Conservation (phyloP, 1,284 basidiomycete genomes). For the Heterobasidion irregulare region DNA sequence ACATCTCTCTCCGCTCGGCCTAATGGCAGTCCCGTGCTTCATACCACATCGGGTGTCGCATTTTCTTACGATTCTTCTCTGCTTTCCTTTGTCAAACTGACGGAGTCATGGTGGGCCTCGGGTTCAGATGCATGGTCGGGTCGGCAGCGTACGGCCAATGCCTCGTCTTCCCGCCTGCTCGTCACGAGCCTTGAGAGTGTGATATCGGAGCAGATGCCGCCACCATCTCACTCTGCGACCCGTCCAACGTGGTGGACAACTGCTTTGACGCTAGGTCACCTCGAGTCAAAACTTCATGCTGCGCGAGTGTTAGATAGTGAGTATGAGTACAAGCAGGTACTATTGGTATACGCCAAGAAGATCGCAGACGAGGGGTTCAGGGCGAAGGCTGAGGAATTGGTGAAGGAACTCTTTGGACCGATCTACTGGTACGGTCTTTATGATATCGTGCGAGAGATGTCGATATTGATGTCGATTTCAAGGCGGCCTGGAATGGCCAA, state of each 20-base stretch:
- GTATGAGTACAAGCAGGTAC: conserved; percentile 71
- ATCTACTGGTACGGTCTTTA: conserved; percentile 55
- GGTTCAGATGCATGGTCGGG: conserved; percentile 78
- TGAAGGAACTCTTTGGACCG: conserved; percentile 83
- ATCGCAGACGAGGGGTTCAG: conserved; percentile 82
- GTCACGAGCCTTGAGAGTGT: conserved; percentile 48
- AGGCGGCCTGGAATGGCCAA: conserved; percentile 49
- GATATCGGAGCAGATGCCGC: conserved; percentile 36
- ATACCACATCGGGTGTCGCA: conserved; percentile 65
- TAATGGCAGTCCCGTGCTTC: conserved; percentile 72
- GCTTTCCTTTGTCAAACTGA: conserved; percentile 63
- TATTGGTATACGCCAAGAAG: conserved; percentile 72
- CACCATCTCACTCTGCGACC: conserved; percentile 24
- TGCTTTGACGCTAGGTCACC: conserved; percentile 75
- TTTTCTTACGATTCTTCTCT: conserved; percentile 71
- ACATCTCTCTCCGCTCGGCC: conserved; percentile 57
- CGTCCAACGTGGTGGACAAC: conserved; percentile 70
- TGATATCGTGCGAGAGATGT: not conserved
- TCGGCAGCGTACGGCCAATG: conserved; percentile 33
- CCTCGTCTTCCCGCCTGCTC: conserved; percentile 23
- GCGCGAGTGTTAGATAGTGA: conserved; percentile 69
- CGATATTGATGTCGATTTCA: not conserved
- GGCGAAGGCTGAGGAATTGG: conserved; percentile 80
- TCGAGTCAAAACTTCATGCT: conserved; percentile 74
- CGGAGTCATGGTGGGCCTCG: conserved; percentile 73